Base-by-base conservation (phyloP, 306 rosid genomes). In the Medicago lupulina region DNA sequence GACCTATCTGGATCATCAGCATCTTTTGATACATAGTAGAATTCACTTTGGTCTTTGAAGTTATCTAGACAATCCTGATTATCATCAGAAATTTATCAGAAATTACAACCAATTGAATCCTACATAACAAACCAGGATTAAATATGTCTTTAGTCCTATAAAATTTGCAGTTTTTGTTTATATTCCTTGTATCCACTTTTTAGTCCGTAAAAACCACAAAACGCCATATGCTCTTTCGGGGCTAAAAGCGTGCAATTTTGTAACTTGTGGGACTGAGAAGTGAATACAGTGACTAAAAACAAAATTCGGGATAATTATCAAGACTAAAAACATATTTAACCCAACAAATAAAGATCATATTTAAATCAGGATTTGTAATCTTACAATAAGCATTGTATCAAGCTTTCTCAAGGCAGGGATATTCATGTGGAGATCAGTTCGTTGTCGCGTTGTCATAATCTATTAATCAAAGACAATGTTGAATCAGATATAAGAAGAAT, bases 401-500 rank as follows among this genome's bases (percentile, higher is more conserved):
- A 96, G 97, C 85, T 90, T 96, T 55, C 92, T 79, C 70, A 96
- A 85, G 14, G 98, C 99, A 0, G 99, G 99, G 71, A 92, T 96
- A 79, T 96, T 96, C 93, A 92, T 92, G 85, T 84, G 99, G 44
- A 96, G 98, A 84, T 96, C 99, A 0, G 89, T 90, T 57, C 99
- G 73, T 79, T 96, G 98, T 23, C 97, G 86, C 2, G 99, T 96
- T 41, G 93, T 92, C 99, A 96, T 96, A 53, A 96, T 83, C 99
- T 96, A 80, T 80, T 67, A 61, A 70, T 57, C 79, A 83, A 75
- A 74, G 10, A 57, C 78, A 14, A 67, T 70, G 58, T 63, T 76
- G 39, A 34, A 16, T 76, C 34, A 19, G 49, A 47, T 59, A n/a
- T 10, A 68, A 7, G 39, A 47, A 59, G 15, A 28, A 57, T 58